phyloP scores from a whole-genome alignment of 768 basidiomycete genomes.

The Jaapia argillacea region DNA sequence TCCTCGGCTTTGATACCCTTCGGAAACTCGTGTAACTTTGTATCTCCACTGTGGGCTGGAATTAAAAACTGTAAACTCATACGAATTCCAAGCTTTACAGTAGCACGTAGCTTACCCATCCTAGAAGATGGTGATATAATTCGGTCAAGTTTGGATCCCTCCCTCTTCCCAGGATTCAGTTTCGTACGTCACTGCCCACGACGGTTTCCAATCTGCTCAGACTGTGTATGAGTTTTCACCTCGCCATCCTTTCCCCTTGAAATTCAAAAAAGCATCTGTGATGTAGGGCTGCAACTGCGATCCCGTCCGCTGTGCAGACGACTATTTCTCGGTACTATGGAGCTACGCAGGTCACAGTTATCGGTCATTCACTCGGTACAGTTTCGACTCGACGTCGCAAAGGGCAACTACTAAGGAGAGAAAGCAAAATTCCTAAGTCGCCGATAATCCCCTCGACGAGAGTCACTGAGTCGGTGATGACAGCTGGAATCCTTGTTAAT shows the following conservation, averaged over 20 bases:
- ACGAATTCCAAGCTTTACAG: too few relatives aligned
- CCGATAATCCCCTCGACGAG: too few relatives aligned
- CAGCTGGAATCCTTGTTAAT: too few relatives aligned
- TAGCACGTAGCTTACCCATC: slow-evolving; percentile 18
- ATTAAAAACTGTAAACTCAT: too few relatives aligned
- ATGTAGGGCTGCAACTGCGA: slow-evolving; percentile 26
- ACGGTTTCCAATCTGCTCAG: slow-evolving; percentile 36
- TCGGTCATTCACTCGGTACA: slow-evolving; percentile 33
- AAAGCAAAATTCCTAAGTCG: too few relatives aligned
- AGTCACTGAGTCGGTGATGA: too few relatives aligned
- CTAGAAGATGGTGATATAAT: slow-evolving; percentile 34
- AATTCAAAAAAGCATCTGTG: background rate
- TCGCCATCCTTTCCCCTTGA: background rate
- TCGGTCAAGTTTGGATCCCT: slow-evolving; percentile 21
- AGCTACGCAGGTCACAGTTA: slow-evolving; percentile 28
- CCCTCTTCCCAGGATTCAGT: slow-evolving; percentile 40
- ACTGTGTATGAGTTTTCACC: slow-evolving; percentile 21
- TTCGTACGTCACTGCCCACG: slow-evolving; percentile 31
- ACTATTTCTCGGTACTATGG: slow-evolving; percentile 25
- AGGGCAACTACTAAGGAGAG: too few relatives aligned
- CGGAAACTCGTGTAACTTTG: too few relatives aligned
- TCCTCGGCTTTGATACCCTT: too few relatives aligned
- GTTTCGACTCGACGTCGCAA: too few relatives aligned
- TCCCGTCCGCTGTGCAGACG: slow-evolving; percentile 34
- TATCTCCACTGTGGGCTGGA: too few relatives aligned